Evolutionary conservation across 176 grass and related monocot species (phyloP), one percentile per base, ranked within the genome.

Genomic region (Eleusine indica): DNA sequence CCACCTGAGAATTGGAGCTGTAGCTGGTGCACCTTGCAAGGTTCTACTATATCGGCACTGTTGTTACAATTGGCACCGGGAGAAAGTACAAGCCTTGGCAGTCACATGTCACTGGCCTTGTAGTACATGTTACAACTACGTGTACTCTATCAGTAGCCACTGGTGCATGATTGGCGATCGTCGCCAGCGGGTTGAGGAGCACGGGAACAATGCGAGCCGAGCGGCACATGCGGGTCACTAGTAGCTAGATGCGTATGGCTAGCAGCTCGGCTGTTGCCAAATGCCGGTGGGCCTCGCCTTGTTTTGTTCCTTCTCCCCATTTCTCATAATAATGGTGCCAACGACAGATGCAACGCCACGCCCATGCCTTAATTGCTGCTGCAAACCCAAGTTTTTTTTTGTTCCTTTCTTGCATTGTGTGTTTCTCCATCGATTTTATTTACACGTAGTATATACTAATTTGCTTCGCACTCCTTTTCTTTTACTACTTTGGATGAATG

Each of bases 321-420:
- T 85, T 63, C 78, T 85, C 82, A 74, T 90, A 84, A 74, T 90
- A 84, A 90, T 87, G 83, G 80, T 80, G 89, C 80, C 89, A 90
- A 75, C 80, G 43, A 76, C 75, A 66, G 63, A 84, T 76, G 85
- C 75, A 21, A 77, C 77, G 83, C 83, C 88, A 66, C 35, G 53
- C 72, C 82, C 83, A 66, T 89, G 35, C 40, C 80, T 87, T 90
- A 90, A 90, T 79, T 87, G 80, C 69, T 48, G 84, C 74, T 56
- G 53, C 18, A 56, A 48, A 58, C 84, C 22, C 42, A 73, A 75
- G 54, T 40, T 84, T 83, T 85, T 85, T 60, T 76, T 82, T 84
- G 80, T 58, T 49, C 2, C 2, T 18, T 16, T 43, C 39, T 9
- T 64, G 16, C 0, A 3, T 30, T 74, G 21, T 22, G 19, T 3